Percentiles rank a stretch among this genome's conserved stretches.
phyloP scores from a whole-genome alignment of 1,284 basidiomycete genomes.

The Hymenochaete sp. region DNA sequence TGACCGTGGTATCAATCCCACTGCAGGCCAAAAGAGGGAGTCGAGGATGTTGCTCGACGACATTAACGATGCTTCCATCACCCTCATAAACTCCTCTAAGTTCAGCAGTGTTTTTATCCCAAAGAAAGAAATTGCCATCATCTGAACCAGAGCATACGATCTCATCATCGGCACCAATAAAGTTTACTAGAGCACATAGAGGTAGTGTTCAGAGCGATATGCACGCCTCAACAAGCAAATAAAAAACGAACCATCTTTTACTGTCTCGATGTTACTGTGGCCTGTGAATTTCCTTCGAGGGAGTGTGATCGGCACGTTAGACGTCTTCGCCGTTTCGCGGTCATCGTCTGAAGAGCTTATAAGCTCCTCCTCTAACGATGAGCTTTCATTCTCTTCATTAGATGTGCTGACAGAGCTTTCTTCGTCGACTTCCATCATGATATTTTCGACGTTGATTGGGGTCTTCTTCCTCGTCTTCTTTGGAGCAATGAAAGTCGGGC shows the following conservation, averaged over 20 bases:
- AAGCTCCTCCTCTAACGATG: too few species aligned
- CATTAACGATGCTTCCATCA: conserved; percentile 77
- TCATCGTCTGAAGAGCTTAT: too few species aligned
- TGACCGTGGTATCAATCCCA: conserved; percentile 85
- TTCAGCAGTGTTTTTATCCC: conserved; percentile 61
- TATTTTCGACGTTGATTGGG: conserved; percentile 26
- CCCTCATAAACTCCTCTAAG: conserved; percentile 78
- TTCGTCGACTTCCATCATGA: conserved; percentile 23
- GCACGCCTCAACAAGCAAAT: background rate
- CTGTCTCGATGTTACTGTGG: conserved; percentile 76
- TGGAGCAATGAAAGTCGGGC: conserved; percentile 20
- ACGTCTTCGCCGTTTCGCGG: conserved; percentile 12
- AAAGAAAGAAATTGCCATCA: conserved; percentile 81
- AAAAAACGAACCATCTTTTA: conserved; percentile 76
- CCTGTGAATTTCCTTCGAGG: conserved; percentile 67
- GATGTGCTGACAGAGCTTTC: conserved; percentile 20
- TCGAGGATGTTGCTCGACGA: conserved; percentile 78
- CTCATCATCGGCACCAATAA: conserved; percentile 70
- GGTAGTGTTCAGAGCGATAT: background rate
- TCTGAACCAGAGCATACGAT: conserved; percentile 84
- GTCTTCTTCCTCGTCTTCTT: conserved; percentile 18
- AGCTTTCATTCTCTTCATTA: conserved; percentile 25
- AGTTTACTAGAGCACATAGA: conserved; percentile 54
- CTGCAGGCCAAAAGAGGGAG: conserved; percentile 77
- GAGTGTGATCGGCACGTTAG: conserved; percentile 35